Evolutionary conservation across 805 yeast genomes (phyloP).

Genomic region (Saturnispora kantuleensis): DNA sequence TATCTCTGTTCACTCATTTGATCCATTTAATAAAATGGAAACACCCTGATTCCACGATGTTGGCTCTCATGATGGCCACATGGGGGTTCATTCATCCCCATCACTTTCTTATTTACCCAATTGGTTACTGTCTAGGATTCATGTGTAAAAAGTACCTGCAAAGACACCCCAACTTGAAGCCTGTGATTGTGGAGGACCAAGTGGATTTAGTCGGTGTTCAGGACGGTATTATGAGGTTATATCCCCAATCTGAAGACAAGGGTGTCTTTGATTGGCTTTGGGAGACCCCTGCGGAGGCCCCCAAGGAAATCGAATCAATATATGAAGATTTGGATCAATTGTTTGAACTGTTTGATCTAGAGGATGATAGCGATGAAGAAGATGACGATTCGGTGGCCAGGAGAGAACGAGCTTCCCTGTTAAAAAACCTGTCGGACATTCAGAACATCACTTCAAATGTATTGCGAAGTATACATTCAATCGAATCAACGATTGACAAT

Average conservation of each 20-base stretch:
- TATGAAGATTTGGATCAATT: constrained; percentile 5
- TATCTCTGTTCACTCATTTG: not conserved
- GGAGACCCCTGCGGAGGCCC: constrained; percentile 9
- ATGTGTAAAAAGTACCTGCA: constrained; percentile 62
- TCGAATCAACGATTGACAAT: constrained; percentile 48
- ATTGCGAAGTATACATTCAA: constrained; percentile 37
- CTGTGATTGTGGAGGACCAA: constrained; percentile 30
- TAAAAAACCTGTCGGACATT: constrained; percentile 61
- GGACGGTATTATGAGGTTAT: no score
- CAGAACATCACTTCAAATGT: constrained; percentile 55
- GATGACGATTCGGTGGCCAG: no score
- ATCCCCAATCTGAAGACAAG: constrained; percentile 5
- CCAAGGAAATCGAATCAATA: constrained; percentile 4
- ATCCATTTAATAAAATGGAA: constrained; percentile 46
- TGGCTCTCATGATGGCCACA: constrained; percentile 50
- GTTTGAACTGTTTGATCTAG: constrained; percentile 13
- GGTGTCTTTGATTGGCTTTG: constrained; percentile 14
- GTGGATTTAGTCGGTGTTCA: no score
- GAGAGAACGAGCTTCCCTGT: constrained; percentile 13
- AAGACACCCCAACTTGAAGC: constrained; percentile 48
- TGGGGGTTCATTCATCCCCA: constrained; percentile 64
- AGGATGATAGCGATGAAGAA: constrained; percentile 23
- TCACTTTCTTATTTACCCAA: constrained; percentile 53
- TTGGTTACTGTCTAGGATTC: constrained; percentile 43
- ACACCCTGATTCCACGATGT: constrained; percentile 58